These are phyloP conservation scores for Nakazawaea wyomingensis DNA, from an alignment of 805 yeast genomes.

Conservation along the genomic window DNA sequence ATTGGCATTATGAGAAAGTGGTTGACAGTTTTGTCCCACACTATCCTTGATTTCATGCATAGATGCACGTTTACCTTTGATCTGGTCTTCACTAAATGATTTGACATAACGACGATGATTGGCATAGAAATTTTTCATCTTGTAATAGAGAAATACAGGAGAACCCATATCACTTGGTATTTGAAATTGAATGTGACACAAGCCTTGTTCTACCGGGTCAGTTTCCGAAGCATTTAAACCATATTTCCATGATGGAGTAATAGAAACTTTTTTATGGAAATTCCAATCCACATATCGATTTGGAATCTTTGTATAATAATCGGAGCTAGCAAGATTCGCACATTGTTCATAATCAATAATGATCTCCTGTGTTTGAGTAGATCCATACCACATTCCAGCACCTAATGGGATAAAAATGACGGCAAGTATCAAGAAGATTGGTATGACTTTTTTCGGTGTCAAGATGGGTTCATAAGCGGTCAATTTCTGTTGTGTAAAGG, in stretches of 20 bases:
- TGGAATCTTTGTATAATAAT: conserved; percentile 53
- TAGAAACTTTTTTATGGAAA: conserved; percentile 39
- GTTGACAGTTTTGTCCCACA: conserved; percentile 56
- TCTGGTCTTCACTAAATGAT: conserved; percentile 74
- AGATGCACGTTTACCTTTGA: conserved; percentile 68
- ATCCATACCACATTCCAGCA: conserved; percentile 72
- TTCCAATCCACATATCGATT: conserved; percentile 47
- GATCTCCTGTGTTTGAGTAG: conserved; percentile 70
- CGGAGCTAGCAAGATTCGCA: conserved; percentile 37
- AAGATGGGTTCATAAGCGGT: conserved; percentile 69
- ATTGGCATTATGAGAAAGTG: conserved; percentile 43
- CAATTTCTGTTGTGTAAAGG: conserved; percentile 51
- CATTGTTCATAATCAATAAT: conserved; percentile 76
- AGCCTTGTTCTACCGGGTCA: conserved; percentile 40
- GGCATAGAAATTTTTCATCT: conserved; percentile 81
- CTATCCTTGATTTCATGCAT: conserved; percentile 47
- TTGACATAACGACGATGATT: conserved; percentile 94
- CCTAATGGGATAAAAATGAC: conserved; percentile 90
- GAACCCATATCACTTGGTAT: conserved; percentile 68
- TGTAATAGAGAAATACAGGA: conserved; percentile 76
- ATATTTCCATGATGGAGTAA: conserved; percentile 65
- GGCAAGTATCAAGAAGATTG: conserved; percentile 68
- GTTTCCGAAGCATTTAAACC: conserved; percentile 33
- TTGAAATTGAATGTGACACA: conserved; percentile 69
- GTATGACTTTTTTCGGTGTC: conserved; percentile 88